Percentiles rank a stretch among this genome's conserved stretches.
Conservation (phyloP, 306 rosid species). For the Lupinus albus region DNA sequence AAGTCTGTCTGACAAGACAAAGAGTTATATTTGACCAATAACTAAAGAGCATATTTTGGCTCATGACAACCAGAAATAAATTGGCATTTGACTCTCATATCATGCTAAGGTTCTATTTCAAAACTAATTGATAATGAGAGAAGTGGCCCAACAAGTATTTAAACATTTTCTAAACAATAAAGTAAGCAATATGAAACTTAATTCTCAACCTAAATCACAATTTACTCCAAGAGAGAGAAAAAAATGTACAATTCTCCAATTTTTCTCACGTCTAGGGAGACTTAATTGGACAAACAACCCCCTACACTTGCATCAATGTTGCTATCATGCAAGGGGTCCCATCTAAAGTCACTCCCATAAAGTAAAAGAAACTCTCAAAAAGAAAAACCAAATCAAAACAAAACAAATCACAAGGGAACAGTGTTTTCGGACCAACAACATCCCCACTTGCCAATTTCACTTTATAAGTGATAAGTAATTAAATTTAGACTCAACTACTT, state of each 20-base stretch:
- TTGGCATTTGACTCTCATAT: too few species aligned
- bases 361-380: constrained; percentile 39
- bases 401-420: constrained; percentile 39
- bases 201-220: too few species aligned
- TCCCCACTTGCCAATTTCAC: constrained; percentile 16
- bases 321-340: constrained; percentile 42
- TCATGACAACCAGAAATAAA: too few species aligned
- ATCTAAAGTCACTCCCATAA: constrained; percentile 42
- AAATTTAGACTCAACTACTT: too few species aligned
- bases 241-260: constrained; percentile 43
- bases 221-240: background rate
- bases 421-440: constrained; percentile 36
- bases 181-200: constrained; percentile 4
- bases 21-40: background rate
- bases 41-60: too few species aligned
- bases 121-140: too few species aligned
- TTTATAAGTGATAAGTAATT: background rate
- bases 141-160: too few species aligned
- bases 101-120: too few species aligned
- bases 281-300: constrained; percentile 52
- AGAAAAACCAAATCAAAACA: constrained; percentile 41
- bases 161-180: background rate
- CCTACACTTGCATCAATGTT: constrained; percentile 39
- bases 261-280: constrained; percentile 40
- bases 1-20: constrained; percentile 35